A percentile compares a stretch with the other conserved stretches of the same genome.
These are phyloP conservation scores for Sporisorium iseilematis-ciliati DNA, from an alignment of 1,284 basidiomycete genomes.

Conservation along the genomic window DNA sequence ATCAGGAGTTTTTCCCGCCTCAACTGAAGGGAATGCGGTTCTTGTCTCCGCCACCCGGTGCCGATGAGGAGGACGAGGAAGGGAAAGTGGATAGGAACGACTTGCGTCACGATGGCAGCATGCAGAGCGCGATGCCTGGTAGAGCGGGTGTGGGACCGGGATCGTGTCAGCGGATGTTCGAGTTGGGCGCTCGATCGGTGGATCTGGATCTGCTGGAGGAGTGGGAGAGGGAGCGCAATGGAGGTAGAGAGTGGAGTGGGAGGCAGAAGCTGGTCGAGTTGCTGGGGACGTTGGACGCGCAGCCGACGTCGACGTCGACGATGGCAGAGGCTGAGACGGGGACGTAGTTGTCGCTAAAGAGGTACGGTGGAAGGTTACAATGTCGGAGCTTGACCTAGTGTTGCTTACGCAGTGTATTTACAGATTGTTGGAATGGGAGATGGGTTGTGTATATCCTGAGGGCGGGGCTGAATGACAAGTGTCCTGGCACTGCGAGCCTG, in stretches of 20 bases:
- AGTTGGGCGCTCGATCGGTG: constrained; percentile 72
- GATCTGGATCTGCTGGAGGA: constrained; percentile 78
- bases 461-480: too few relatives aligned
- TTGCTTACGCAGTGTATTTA: too few relatives aligned
- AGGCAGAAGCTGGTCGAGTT: constrained; percentile 27
- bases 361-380: neutral
- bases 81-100: constrained; percentile 3
- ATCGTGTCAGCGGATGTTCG: constrained; percentile 63
- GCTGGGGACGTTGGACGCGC: constrained; percentile 7
- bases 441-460: too few relatives aligned
- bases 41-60: constrained; percentile 73
- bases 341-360: neutral
- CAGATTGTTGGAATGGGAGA: too few relatives aligned
- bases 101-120: constrained; percentile 20
- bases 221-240: constrained; percentile 81
- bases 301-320: neutral
- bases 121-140: constrained; percentile 24
- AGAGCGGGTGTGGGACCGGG: constrained; percentile 53
- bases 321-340: too few relatives aligned
- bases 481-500: too few relatives aligned
- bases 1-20: constrained; percentile 72
- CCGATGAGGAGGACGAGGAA: neutral
- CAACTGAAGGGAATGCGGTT: constrained; percentile 72
- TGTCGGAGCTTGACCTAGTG: too few relatives aligned
- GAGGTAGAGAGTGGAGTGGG: constrained; percentile 78